Percentiles rank a stretch among this genome's conserved stretches.
These are phyloP conservation scores for Athelia sp. DNA, from an alignment of 1,284 basidiomycete genomes.

Conservation along the genomic window DNA sequence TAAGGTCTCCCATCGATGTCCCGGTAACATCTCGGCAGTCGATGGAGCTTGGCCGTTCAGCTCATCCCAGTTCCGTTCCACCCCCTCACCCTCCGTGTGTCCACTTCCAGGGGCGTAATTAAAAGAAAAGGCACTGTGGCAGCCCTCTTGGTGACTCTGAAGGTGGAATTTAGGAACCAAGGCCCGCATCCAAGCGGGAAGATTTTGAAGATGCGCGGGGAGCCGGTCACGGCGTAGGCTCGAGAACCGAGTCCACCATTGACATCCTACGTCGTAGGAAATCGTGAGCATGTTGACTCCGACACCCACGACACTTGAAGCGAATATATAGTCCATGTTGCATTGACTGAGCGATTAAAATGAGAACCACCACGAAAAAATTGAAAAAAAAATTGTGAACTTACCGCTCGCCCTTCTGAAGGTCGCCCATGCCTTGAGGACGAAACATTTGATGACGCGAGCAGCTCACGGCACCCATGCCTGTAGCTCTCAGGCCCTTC, in stretches of 20 bases:
- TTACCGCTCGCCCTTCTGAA: slow-evolving; percentile 12
- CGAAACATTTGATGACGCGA: slow-evolving; percentile 5
- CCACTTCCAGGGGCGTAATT: slow-evolving; percentile 9
- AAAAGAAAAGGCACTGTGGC: slow-evolving; percentile 8
- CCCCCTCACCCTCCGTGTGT: slow-evolving; percentile 10
- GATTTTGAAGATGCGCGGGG: slow-evolving; percentile 2
- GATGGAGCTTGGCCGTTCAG: slow-evolving; percentile 7
- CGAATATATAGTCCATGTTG: slow-evolving; percentile 14
- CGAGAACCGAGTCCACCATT: slow-evolving; percentile 9
- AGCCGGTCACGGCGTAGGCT: background rate
- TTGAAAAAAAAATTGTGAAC: background rate
- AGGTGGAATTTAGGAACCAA: slow-evolving; percentile 7
- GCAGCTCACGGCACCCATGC: slow-evolving; percentile 8
- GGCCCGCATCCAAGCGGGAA: background rate
- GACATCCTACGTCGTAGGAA: slow-evolving; percentile 15
- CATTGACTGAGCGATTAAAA: slow-evolving; percentile 11
- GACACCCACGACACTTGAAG: background rate
- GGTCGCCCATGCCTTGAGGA: slow-evolving; percentile 5
- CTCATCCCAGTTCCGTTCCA: slow-evolving; percentile 11
- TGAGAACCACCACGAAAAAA: background rate
- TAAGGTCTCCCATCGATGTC: slow-evolving; percentile 10
- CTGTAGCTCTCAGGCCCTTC: slow-evolving; percentile 6
- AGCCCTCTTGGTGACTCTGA: slow-evolving; percentile 2
- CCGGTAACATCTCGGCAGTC: slow-evolving; percentile 12
- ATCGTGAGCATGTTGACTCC: background rate